Base-by-base conservation (phyloP, 164 flowering plant genomes). In the Litsea cubeba region DNA sequence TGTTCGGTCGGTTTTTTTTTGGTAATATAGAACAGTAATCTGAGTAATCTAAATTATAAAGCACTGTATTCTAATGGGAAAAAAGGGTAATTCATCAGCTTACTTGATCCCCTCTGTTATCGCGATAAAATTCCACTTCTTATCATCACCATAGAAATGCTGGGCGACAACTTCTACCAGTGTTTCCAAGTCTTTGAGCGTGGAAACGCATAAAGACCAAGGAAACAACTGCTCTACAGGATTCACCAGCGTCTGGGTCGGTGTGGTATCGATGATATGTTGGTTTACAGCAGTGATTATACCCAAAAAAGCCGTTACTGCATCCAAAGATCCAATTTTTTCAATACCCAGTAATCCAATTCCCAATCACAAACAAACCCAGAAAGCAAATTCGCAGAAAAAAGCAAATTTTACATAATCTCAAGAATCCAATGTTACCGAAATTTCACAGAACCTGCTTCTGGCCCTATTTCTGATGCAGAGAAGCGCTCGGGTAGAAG, bases 381-480 rank as follows among this genome's bases (percentile, higher is more conserved):
- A 25, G 14, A 25, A 23, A 17, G 25, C 12, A n/a, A 35, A 32
- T n/a, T 35, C 54, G 5, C 18, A 8, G 14, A 49, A 14, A 15
- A 6, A 68, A 32, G 12, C 71, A 35, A 35, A 68, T 18, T 4
- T 18, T 23, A 20, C 8, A 11, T 40, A 17, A 68, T 23, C 12
- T 30, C 50, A 58, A 57, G 90, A 78, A 85, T 81, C 73, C 76
- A 82, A 78, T 74, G 97, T 90, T 90, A 90, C 97, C 98, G 89
- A 93, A 93, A 76, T 78, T 80, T 87, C 87, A 91, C 96, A 93
- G 86, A 90, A 95, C 99, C 99, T 94, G 98, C 97, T 96, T 96
- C 99, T 77, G 97, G 97, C 82, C 91, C 97, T 50, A 96, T 91
- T 81, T 96, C 98, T 74, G 99, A 91, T 14, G 76, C 84, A 22